These are phyloP conservation scores for Penicillium sp. DNA, from an alignment of 2,329 filamentous ascomycete species.

Conservation along the genomic window DNA sequence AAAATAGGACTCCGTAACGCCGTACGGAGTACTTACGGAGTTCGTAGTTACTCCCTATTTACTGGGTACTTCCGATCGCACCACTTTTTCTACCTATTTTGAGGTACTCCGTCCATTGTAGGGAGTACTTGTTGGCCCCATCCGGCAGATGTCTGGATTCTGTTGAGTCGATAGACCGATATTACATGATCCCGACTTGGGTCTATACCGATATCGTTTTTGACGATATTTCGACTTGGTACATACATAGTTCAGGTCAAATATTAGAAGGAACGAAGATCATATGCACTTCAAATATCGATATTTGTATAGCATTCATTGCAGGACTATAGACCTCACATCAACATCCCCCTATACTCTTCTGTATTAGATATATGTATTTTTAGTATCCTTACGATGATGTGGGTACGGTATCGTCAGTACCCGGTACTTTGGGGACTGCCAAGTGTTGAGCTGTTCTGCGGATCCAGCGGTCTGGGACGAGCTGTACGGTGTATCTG, in stretches of 20 bases:
- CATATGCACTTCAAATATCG: neutral
- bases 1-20: no score
- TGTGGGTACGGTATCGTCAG: conserved; percentile 10
- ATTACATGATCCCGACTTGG: no score
- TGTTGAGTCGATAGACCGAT: conserved; percentile 8
- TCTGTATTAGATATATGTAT: neutral
- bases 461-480: conserved; percentile 11
- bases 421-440: conserved; percentile 22
- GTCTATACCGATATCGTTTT: neutral
- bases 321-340: neutral
- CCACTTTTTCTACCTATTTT: neutral
- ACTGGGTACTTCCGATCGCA: conserved; percentile 1
- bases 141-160: neutral
- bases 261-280: neutral
- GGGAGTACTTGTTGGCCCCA: neutral
- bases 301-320: neutral
- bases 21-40: neutral
- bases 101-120: neutral
- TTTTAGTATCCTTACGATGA: no score
- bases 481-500: conserved; percentile 24
- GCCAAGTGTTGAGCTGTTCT: conserved; percentile 16
- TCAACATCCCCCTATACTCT: neutral
- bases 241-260: neutral
- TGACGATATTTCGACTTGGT: neutral
- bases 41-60: conserved; percentile 2